Conservation (phyloP, 2,329 filamentous ascomycete genomes). For the Sporothrix globosa region DNA sequence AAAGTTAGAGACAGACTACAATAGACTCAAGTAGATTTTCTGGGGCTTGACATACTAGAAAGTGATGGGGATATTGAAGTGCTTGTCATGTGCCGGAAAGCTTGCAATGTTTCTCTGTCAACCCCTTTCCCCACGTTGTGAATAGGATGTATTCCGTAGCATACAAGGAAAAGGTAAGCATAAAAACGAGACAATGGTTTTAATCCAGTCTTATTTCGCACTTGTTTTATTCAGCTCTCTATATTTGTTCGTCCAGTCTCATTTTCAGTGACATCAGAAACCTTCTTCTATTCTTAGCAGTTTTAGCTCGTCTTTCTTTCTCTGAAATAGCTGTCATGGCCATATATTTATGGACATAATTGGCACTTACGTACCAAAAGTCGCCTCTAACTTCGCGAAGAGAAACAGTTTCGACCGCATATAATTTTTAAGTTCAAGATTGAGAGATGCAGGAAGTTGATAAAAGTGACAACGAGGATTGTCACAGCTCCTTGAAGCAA, state of each 20-base stretch:
- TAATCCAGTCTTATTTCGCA: neutral
- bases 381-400: too few species aligned
- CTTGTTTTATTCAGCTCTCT: conserved; percentile 5
- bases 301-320: too few species aligned
- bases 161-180: neutral
- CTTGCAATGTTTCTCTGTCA: too few species aligned
- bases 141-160: too few species aligned
- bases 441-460: neutral
- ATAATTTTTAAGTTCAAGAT: neutral
- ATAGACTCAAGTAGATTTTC: neutral
- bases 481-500: neutral
- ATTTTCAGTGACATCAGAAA: neutral
- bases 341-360: too few species aligned
- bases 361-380: too few species aligned
- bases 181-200: neutral
- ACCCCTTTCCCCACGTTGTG: too few species aligned
- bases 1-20: neutral
- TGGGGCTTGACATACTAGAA: too few species aligned
- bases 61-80: too few species aligned
- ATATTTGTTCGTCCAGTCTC: neutral
- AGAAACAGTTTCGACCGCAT: neutral
- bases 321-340: too few species aligned
- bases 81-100: too few species aligned
- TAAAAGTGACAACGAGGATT: neutral
- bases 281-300: neutral